Evolutionary conservation across 164 flowering plant species (phyloP).

Genomic region (Vitis amurensis): DNA sequence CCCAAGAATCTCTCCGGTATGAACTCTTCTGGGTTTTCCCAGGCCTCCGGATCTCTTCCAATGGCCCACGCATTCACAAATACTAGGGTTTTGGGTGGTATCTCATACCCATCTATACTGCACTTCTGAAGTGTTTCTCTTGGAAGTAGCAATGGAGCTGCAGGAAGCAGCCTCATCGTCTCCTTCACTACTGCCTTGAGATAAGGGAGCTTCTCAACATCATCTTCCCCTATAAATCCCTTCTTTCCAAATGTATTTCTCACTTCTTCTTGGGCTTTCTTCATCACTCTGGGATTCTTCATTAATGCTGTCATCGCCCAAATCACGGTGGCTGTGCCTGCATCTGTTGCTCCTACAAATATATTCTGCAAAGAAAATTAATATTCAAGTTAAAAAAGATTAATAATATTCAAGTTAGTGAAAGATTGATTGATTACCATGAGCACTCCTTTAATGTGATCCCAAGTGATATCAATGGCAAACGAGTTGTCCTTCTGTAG

Average conservation of each 20-base stretch:
- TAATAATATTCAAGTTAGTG: not conserved
- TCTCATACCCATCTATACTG: slow-evolving; percentile 28
- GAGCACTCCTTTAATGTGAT: slow-evolving; percentile 24
- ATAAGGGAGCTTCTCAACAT: slow-evolving; percentile 21
- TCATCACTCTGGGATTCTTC: slow-evolving; percentile 20
- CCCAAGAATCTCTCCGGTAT: slow-evolving; percentile 36
- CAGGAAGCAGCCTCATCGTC: slow-evolving; percentile 25
- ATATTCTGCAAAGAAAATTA: not conserved
- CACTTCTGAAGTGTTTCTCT: slow-evolving; percentile 18
- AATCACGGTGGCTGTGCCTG: no score
- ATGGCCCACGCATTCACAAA: slow-evolving; percentile 32
- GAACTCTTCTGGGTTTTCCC: slow-evolving; percentile 32
- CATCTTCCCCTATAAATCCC: slow-evolving; percentile 18
- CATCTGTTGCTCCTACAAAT: no score
- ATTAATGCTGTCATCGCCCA: slow-evolving; percentile 9
- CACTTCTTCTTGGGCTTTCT: slow-evolving; percentile 22
- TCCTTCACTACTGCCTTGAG: slow-evolving; percentile 35
- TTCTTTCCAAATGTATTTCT: slow-evolving; percentile 12
- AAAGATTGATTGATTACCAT: slow-evolving; percentile 12
- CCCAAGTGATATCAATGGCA: slow-evolving; percentile 14
- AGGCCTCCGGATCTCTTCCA: slow-evolving; percentile 29
- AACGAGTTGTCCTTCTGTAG: slow-evolving; percentile 4
- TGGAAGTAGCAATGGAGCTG: slow-evolving; percentile 27
- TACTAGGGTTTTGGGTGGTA: slow-evolving; percentile 28
- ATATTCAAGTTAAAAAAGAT: no score